phyloP scores from a whole-genome alignment of 345 rosid genomes.

The Salix viminalis region DNA sequence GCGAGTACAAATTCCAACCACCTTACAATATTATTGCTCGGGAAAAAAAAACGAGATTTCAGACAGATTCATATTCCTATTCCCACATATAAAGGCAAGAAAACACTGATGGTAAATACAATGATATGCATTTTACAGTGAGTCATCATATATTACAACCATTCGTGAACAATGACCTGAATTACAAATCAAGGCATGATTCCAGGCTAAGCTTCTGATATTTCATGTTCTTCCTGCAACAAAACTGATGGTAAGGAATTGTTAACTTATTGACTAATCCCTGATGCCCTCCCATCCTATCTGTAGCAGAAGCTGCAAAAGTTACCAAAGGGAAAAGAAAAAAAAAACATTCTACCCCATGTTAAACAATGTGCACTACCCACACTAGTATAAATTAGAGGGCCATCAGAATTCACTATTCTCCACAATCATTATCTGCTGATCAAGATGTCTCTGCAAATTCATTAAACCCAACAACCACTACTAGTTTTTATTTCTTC shows the following conservation, averaged over 20 bases:
- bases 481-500: constrained; percentile 37
- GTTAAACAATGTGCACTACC: constrained; percentile 7
- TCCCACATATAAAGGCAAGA: neutral
- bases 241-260: neutral
- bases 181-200: neutral
- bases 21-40: neutral
- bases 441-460: neutral
- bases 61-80: neutral
- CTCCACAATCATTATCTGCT: neutral
- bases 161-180: constrained; percentile 6
- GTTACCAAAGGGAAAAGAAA: neutral
- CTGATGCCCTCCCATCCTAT: neutral
- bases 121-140: neutral
- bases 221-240: neutral
- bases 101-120: neutral
- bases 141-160: neutral
- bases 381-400: neutral
- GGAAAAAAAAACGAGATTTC: neutral
- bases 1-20: neutral
- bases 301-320: constrained; percentile 11
- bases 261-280: neutral
- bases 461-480: constrained; percentile 6
- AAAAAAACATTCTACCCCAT: neutral
- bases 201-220: neutral
- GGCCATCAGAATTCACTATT: neutral